Base-by-base conservation (phyloP, 352 stramenopile genomes). In the Pythium sp. region DNA sequence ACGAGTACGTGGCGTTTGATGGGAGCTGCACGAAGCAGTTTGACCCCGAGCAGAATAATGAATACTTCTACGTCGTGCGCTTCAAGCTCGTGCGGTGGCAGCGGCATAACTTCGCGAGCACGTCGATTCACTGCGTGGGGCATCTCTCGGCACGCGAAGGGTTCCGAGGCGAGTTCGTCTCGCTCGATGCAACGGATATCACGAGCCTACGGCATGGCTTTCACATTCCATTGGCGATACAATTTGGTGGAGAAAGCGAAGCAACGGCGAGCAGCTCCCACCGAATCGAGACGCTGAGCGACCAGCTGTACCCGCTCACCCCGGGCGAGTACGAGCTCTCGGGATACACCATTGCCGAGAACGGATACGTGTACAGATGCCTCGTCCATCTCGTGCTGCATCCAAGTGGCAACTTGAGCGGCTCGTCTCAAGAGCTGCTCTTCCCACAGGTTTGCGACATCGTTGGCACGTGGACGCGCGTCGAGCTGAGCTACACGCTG, bases 331-430 rank as follows among this genome's bases (percentile, higher is more conserved):
- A 91, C 53, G 67, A 77, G 28, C 28, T 91, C n/a, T 70, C 71
- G 24, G 83, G 83, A 15, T 81, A 79, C 54, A 89, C 82, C 1
- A 84, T 91, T 9, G 81, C 76, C 9, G 75, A 81, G 56, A 89
- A 85, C 41, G 72, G 74, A 24, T 80, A 83, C 34, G 80, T 90
- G 8, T 89, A 90, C 69, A 75, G 86, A 59, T 92, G 79, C 53
- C 34, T 47, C 2, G 72, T 92, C 18, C 64, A 63, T 0, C 3
- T 92, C 3, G 71, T 66, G 8, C 71, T 92, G 8, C 61, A 78
- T 47, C 56, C 38, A 0, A 80, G 88, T 47, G 80, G 83, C 4
- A 72, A 73, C 54, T 62, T 88, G 9, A 72, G 67, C 1, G 83
- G 83, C 0, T 76, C 67, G 5, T 92, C 81, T 51, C 72, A 74